Conservation (phyloP, 2,329 filamentous ascomycete genomes). For the Dothidotthia symphoricarpi region DNA sequence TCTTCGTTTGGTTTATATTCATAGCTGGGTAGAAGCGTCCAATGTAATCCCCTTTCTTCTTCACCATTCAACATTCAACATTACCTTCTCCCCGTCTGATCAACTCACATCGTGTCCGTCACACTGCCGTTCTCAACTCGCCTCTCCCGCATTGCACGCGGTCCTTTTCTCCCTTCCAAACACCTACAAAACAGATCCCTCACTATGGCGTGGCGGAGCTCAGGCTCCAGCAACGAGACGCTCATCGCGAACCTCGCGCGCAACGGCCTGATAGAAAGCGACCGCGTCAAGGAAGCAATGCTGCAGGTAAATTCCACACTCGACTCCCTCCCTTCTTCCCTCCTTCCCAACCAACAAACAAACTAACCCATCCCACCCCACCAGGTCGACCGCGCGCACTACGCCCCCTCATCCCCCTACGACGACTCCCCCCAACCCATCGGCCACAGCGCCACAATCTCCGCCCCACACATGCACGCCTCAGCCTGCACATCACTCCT, state of each 20-base stretch:
- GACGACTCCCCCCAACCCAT: conserved; percentile 68
- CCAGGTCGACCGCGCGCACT: conserved; percentile 85
- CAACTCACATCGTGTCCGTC: too few species aligned
- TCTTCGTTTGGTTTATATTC: too few species aligned
- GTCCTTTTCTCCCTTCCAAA: conserved; percentile 3
- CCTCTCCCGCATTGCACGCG: conserved; percentile 12
- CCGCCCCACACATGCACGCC: conserved; percentile 72
- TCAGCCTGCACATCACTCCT: conserved; percentile 63
- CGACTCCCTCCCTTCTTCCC: not conserved
- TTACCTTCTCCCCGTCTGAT: too few species aligned
- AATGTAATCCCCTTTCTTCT: not conserved
- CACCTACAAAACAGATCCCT: conserved; percentile 9
- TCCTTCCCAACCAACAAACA: conserved; percentile 4
- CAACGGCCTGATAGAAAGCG: conserved; percentile 70
- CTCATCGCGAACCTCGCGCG: conserved; percentile 75
- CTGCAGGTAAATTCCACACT: conserved; percentile 53
- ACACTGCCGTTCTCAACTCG: conserved; percentile 14
- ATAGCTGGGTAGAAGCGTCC: not conserved
- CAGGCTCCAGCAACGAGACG: conserved; percentile 69
- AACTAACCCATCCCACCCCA: too few species aligned
- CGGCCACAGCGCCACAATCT: conserved; percentile 67
- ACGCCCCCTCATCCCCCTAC: conserved; percentile 70
- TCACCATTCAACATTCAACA: too few species aligned
- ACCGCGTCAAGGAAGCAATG: conserved; percentile 76
- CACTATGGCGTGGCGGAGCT: conserved; percentile 87